phyloP scores from a whole-genome alignment of 2,329 filamentous ascomycete genomes.

The Aspergillus jensenii region DNA sequence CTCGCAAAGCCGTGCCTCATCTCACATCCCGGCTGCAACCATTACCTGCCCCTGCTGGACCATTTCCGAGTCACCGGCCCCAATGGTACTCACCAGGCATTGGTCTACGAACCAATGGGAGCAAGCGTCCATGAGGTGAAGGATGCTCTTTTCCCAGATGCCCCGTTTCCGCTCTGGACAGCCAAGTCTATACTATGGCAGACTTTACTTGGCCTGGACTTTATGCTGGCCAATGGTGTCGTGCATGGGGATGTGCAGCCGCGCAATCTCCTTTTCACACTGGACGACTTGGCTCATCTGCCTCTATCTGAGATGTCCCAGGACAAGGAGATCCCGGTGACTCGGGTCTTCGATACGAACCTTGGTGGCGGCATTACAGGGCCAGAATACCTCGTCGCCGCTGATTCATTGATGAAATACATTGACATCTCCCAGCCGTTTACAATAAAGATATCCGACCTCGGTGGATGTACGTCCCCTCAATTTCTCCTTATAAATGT shows the following conservation, averaged over 20 bases:
- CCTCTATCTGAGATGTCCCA: neutral
- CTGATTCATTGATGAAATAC: neutral
- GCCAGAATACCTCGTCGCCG: neutral
- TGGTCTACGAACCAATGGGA: neutral
- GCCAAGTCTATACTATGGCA: slow-evolving; percentile 8
- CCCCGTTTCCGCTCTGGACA: neutral
- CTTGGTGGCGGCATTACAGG: neutral
- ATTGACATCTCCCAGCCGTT: neutral
- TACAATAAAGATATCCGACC: neutral
- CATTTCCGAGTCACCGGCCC: neutral
- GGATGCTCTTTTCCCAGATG: neutral
- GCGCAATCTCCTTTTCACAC: neutral
- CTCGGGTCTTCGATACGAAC: neutral
- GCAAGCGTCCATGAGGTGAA: slow-evolving; percentile 1
- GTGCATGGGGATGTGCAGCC: slow-evolving; percentile 4
- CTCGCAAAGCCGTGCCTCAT: neutral
- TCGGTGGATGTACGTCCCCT: neutral
- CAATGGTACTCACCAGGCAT: neutral
- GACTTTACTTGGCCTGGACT: slow-evolving; percentile 1
- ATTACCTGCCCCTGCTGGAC: neutral
- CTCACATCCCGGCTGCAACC: neutral
- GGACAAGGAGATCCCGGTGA: neutral
- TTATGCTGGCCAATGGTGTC: neutral
- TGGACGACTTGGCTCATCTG: neutral
- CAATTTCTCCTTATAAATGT: fast-evolving